phyloP scores from a whole-genome alignment of 2,329 filamentous ascomycete species.

The Aureobasidium subglaciale region DNA sequence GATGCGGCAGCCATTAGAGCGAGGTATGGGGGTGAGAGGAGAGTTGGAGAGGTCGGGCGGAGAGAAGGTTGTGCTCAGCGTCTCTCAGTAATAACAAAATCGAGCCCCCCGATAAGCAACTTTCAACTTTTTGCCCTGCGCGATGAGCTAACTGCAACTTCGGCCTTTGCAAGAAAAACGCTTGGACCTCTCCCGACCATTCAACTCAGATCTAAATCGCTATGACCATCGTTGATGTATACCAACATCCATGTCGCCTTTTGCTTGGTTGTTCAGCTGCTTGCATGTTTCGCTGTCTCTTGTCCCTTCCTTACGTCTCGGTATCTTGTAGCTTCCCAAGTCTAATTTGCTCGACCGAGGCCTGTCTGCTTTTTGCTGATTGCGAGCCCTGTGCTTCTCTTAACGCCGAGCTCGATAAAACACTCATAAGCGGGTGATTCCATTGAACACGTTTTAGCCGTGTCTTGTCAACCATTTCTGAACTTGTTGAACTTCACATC shows the following conservation, averaged over 20 bases:
- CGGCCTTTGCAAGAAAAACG: neutral
- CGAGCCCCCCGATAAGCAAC: conserved; percentile 2
- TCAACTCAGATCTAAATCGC: neutral
- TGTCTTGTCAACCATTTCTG: conserved; percentile 1
- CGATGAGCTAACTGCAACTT: neutral
- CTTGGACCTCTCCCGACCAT: neutral
- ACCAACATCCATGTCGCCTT: neutral
- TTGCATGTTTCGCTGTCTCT: no score
- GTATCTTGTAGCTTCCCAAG: no score
- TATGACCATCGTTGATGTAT: neutral
- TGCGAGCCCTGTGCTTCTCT: neutral
- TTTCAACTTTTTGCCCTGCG: neutral
- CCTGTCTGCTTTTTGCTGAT: neutral
- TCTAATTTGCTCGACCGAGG: neutral
- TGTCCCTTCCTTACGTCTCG: no score
- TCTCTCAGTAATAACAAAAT: neutral
- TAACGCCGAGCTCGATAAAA: neutral
- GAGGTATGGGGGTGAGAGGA: neutral
- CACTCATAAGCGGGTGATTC: neutral
- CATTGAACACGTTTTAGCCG: conserved; percentile 3
- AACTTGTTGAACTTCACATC: neutral
- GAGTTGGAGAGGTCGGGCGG: neutral
- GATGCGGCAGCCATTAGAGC: conserved; percentile 14
- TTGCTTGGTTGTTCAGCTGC: neutral
- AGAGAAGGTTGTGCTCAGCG: conserved; percentile 6